Evolutionary conservation across 352 stramenopile genomes (phyloP), one percentile per base, ranked within the genome.

Genomic region (Elongisporangium senticosum): DNA sequence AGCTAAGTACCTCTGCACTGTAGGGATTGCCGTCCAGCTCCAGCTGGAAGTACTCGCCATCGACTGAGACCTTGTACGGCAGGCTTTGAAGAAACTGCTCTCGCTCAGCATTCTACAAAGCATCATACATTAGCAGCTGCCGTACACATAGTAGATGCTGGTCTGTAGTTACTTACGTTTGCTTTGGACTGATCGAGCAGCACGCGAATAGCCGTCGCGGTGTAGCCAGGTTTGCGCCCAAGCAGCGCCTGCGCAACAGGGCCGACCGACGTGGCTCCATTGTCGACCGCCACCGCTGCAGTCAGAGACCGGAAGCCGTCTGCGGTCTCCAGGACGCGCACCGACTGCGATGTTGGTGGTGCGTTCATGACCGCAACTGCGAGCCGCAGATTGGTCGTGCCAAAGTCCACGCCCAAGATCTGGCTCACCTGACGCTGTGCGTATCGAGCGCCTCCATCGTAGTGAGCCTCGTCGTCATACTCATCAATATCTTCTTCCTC

Each of bases 211-310:
- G 79, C 79, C 7, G 64, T 71, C 1, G 77, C 79, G 15, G 79
- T 85, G 66, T 86, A 68, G 10, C 75, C 73, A 10, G 67, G 67
- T 49, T 89, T 89, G n/a, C 79, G 65, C 0, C 77, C 77, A 21
- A 80, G 68, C 17, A 87, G 47, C 26, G 77, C 55, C 53, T 69
- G 69, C 49, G 77, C 79, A 17, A 89, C 59, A 5, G 75, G 62
- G 7, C 77, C 79, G 8, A 89, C 71, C 19, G 77, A 71, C 17
- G 83, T 72, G 39, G 17, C 73, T 49, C 67, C 79, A 49, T 87
- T 89, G 55, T 86, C 75, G 22, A 87, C 72, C 3, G 77, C 77
- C 19, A 89, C 77, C 0, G 77, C 77, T 8, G 79, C 77, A 10
- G 77, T 74, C 22, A 79, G 79, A 51, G 74, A 73, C 0, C 79